A percentile compares a stretch with the other conserved stretches of the same genome.
Conservation (phyloP, 805 yeast species). For the Sugiyamaella americana region DNA sequence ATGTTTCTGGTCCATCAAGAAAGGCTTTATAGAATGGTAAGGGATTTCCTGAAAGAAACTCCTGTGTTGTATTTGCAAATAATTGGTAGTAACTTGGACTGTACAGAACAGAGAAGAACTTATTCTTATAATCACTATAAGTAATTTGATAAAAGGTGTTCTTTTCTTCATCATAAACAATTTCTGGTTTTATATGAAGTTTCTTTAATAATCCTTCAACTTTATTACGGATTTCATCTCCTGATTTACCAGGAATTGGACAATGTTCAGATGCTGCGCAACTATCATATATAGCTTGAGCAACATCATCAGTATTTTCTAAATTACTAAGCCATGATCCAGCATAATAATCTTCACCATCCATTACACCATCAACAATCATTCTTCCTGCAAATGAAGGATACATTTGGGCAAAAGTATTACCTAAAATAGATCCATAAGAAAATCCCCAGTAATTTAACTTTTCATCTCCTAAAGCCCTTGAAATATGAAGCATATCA, state of each 20-base stretch:
- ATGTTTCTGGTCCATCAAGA: not conserved
- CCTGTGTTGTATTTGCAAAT: constrained; percentile 14
- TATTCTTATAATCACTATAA: constrained; percentile 7
- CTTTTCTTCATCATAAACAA: constrained; percentile 6
- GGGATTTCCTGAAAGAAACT: constrained; percentile 8
- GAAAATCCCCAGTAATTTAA: constrained; percentile 26
- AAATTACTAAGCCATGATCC: constrained; percentile 19
- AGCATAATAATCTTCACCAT: constrained; percentile 17
- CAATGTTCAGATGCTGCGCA: constrained; percentile 10
- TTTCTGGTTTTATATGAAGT: constrained; percentile 10
- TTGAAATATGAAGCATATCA: constrained; percentile 22
- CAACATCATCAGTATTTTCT: constrained; percentile 17
- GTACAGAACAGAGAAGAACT: constrained; percentile 16
- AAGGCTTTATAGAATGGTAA: constrained; percentile 10
- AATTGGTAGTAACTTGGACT: constrained; percentile 15
- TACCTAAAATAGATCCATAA: constrained; percentile 22
- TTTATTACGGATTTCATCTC: constrained; percentile 3
- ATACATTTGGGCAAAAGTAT: constrained; percentile 24
- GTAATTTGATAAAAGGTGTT: constrained; percentile 9
- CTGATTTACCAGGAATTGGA: constrained; percentile 8
- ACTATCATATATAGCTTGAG: constrained; percentile 12
- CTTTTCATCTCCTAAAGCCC: constrained; percentile 22
- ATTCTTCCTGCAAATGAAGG: constrained; percentile 18
- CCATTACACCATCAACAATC: constrained; percentile 23
- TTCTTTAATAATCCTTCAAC: constrained; percentile 8